These are phyloP conservation scores for Camellia japonica DNA, from an alignment of 148 eudicot species.

Conservation along the genomic window DNA sequence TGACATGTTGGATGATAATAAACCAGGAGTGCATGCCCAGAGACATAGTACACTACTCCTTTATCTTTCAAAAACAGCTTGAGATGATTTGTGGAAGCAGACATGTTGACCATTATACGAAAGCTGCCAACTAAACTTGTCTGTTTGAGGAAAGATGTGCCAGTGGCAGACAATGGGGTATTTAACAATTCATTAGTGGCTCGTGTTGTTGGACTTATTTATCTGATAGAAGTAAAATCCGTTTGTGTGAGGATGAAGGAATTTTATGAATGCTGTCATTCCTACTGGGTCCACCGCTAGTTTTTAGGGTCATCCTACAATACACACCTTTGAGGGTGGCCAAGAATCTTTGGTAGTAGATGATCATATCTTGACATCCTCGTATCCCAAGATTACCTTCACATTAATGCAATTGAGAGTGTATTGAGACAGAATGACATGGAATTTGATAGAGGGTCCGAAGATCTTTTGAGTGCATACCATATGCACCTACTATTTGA, in stretches of 20 bases:
- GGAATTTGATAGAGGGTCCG: no score
- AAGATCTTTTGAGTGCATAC: no score
- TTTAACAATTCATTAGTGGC: conserved; percentile 26
- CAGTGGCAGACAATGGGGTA: conserved; percentile 81
- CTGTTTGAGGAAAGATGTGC: conserved; percentile 58
- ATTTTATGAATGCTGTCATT: conserved; percentile 19
- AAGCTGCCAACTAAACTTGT: conserved; percentile 46
- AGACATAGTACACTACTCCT: neutral
- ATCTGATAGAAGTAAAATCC: neutral
- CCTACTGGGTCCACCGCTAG: neutral
- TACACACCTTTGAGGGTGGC: no score
- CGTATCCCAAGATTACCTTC: no score
- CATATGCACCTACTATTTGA: no score
- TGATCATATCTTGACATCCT: no score
- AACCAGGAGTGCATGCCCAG: neutral
- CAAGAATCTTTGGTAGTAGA: no score
- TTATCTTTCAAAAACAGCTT: conserved; percentile 32
- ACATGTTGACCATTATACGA: conserved; percentile 67
- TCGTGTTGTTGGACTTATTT: conserved; percentile 19
- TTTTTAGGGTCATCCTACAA: neutral
- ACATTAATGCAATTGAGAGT: no score
- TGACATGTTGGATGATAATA: conserved; percentile 33
- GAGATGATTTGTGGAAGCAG: conserved; percentile 39
- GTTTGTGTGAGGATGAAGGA: conserved; percentile 2
- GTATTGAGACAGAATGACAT: no score